phyloP scores from a whole-genome alignment of 768 basidiomycete species.

The Mycena metata region DNA sequence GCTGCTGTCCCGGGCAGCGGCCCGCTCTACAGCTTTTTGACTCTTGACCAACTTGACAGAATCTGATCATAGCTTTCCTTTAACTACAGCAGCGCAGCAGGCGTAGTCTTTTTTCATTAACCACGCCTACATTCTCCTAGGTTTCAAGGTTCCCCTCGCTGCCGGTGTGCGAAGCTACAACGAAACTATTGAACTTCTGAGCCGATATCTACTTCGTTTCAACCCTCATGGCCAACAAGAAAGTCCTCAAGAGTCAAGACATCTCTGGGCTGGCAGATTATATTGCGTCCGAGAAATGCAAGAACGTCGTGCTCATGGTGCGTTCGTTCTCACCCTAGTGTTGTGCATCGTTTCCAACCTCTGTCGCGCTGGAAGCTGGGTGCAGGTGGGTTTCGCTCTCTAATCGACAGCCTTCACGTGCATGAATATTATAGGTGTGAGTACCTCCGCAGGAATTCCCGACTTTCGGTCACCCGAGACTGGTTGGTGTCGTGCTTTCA shows the following conservation, averaged over 20 bases:
- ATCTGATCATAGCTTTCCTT: too few relatives aligned
- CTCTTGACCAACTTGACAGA: too few relatives aligned
- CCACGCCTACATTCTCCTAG: neutral
- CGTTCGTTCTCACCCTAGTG: conserved; percentile 37
- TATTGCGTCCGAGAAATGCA: conserved; percentile 77
- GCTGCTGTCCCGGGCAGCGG: too few relatives aligned
- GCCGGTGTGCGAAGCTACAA: neutral
- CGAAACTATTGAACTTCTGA: neutral
- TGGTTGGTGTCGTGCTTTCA: conserved; percentile 61
- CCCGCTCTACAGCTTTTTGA: too few relatives aligned
- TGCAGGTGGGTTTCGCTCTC: conserved; percentile 62
- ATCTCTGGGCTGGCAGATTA: conserved; percentile 69
- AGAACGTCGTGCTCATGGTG: conserved; percentile 82
- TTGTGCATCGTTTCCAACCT: conserved; percentile 11
- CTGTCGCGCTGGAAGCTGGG: conserved; percentile 57
- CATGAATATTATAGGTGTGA: conserved; percentile 64
- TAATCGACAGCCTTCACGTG: neutral
- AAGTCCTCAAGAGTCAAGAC: conserved; percentile 43
- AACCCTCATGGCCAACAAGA: conserved; percentile 28
- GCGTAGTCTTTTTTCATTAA: too few relatives aligned
- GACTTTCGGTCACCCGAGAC: conserved; percentile 92
- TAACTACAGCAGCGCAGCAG: too few relatives aligned
- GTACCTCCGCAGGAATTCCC: conserved; percentile 87
- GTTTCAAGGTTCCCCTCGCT: conserved; percentile 3
- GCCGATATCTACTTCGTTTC: neutral